A percentile compares a stretch with the other conserved stretches of the same genome.
phyloP scores from a whole-genome alignment of 495 filamentous ascomycete species.

The Daldinia loculata region DNA sequence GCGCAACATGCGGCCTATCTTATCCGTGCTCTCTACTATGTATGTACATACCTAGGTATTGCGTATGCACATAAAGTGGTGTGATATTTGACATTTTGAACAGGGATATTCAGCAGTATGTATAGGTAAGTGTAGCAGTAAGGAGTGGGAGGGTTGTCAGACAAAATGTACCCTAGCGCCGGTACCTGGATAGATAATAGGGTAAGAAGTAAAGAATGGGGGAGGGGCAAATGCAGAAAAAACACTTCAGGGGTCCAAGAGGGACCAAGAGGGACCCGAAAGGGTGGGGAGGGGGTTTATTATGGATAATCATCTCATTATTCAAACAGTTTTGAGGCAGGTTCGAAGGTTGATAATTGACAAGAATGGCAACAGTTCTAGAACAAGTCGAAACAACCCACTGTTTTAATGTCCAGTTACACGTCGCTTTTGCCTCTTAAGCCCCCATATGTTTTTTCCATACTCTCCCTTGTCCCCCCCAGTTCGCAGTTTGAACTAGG shows the following conservation, averaged over 20 bases:
- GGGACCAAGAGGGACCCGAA: neutral
- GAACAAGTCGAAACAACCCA: constrained; percentile 41
- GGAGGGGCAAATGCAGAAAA: neutral
- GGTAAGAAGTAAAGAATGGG: neutral
- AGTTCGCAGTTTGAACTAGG: neutral
- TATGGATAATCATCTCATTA: neutral
- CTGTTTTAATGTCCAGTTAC: constrained; percentile 27
- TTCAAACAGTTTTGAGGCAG: neutral
- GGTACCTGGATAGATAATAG: neutral
- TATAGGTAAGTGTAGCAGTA: constrained; percentile 1
- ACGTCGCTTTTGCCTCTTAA: constrained; percentile 19
- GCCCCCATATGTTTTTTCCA: neutral
- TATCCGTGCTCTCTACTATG: neutral
- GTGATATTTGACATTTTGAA: neutral
- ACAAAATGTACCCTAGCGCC: neutral
- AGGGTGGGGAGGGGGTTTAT: neutral
- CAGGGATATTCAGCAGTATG: neutral
- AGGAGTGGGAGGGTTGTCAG: constrained; percentile 3
- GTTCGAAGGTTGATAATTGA: neutral
- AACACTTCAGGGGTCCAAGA: neutral
- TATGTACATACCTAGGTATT: neutral
- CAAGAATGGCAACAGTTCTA: constrained; percentile 22
- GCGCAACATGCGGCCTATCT: neutral
- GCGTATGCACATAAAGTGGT: neutral
- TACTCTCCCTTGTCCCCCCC: neutral